Percentiles rank a stretch among this genome's conserved stretches.
phyloP scores from a whole-genome alignment of 257 asterid genomes.

The Echium plantagineum region DNA sequence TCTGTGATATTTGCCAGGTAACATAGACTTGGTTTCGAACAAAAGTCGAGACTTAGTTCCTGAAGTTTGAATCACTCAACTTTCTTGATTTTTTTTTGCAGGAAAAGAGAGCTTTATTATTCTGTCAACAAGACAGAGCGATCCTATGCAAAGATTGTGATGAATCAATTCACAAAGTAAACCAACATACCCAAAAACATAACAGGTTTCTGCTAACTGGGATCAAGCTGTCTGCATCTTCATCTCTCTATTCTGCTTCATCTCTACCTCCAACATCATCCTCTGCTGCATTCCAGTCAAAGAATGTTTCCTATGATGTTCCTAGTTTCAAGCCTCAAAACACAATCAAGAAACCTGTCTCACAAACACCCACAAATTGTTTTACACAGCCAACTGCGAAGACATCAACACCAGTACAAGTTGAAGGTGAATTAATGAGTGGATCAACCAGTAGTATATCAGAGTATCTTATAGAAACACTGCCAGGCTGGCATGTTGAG shows the following conservation, averaged over 20 bases:
- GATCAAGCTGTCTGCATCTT: slow-evolving; percentile 42
- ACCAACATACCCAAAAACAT: slow-evolving; percentile 65
- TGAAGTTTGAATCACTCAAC: no score
- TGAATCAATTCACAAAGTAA: slow-evolving; percentile 57
- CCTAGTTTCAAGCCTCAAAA: slow-evolving; percentile 20
- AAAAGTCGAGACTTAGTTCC: no score
- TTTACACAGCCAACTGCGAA: not conserved
- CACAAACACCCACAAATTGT: slow-evolving; percentile 6
- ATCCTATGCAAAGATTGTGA: slow-evolving; percentile 81
- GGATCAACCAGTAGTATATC: slow-evolving; percentile 54
- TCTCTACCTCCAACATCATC: not conserved
- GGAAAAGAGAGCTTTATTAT: slow-evolving; percentile 82
- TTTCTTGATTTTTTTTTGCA: slow-evolving; percentile 12
- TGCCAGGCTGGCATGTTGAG: slow-evolving; percentile 93
- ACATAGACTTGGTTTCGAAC: no score
- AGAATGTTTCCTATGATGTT: slow-evolving; percentile 18
- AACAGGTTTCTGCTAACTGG: slow-evolving; percentile 73
- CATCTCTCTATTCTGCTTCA: slow-evolving; percentile 31
- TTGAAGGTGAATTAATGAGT: slow-evolving; percentile 7
- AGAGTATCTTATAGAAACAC: slow-evolving; percentile 60
- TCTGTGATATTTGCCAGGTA: slow-evolving; percentile 91
- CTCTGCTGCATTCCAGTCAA: not conserved
- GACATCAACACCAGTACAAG: slow-evolving; percentile 8
- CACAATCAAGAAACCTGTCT: slow-evolving; percentile 14
- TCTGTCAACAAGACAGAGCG: slow-evolving; percentile 92